Evolutionary conservation across 768 basidiomycete species (phyloP).

Genomic region (Xanthoconium stramineum): DNA sequence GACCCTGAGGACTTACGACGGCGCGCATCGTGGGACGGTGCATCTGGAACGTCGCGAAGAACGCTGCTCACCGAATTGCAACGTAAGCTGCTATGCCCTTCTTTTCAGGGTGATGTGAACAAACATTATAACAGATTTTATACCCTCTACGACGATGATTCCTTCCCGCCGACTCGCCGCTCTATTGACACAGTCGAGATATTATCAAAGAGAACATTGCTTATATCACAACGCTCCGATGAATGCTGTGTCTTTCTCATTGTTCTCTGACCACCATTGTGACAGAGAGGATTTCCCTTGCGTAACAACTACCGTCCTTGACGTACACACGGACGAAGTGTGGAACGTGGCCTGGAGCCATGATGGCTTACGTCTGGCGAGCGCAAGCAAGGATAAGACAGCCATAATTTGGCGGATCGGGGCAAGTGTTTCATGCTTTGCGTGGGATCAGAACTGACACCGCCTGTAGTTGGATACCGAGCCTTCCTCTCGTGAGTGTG

Average conservation of each 20-base stretch:
- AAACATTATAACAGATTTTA: conserved; percentile 56
- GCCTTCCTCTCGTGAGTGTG: conserved; percentile 56
- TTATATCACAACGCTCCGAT: conserved; percentile 79
- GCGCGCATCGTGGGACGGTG: conserved; percentile 88
- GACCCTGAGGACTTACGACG: conserved; percentile 78
- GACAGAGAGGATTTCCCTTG: conserved; percentile 79
- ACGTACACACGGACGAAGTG: conserved; percentile 89
- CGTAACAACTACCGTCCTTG: conserved; percentile 78
- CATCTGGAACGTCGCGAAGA: conserved; percentile 71
- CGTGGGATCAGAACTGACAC: conserved; percentile 4
- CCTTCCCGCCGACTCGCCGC: conserved; percentile 85
- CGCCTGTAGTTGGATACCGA: conserved; percentile 42
- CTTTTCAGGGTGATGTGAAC: background rate
- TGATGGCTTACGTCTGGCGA: conserved; percentile 80
- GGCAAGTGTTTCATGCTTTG: conserved; percentile 46
- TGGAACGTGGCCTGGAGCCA: conserved; percentile 97
- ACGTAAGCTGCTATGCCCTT: conserved; percentile 45
- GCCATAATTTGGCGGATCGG: conserved; percentile 88
- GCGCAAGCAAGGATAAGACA: conserved; percentile 80
- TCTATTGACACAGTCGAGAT: conserved; percentile 80
- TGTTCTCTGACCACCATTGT: conserved; percentile 86
- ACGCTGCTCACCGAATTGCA: conserved; percentile 77
- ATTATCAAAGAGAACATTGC: conserved; percentile 77
- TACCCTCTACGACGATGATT: conserved; percentile 90
- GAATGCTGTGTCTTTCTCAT: conserved; percentile 60